Base-by-base conservation (phyloP, 2,329 filamentous ascomycete genomes). In the Alternaria arborescens region DNA sequence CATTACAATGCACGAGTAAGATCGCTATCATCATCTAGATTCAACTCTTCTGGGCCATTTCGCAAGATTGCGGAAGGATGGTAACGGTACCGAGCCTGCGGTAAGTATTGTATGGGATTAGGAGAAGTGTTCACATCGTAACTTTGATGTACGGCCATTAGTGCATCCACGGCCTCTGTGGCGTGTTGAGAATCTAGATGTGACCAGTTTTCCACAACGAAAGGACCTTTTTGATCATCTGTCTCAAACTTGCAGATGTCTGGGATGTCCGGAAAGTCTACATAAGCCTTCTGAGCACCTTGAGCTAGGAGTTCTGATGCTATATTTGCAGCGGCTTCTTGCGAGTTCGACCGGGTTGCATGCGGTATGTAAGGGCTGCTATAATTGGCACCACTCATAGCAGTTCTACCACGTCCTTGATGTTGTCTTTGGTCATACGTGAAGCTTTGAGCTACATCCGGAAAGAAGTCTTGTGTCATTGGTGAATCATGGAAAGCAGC, bases 141-240 rank as follows among this genome's bases (percentile, higher is more conserved):
- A 3, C 20, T 52, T 32, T 56, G 52, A 38, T 60, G 44, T 10
- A 52, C 52, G 11, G 46, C 58, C 41, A 60, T 42, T 7, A 51
- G 41, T 34, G 40, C 46, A 30, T 60, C 52, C 14, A 56, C 34
- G n/a, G 52, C 22, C 46, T 51, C 42, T 24, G 43, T 38, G 10
- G 16, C 32, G 16, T 16, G 18, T 8, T 52, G 50, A 10, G 34
- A 7, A 41, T 52, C 11, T 11, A 30, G 16, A 11, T 40, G n/a
- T 8, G 20, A 11, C 42, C 44, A 46, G 22, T 20, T 34, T 1
- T n/a, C 36, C 1, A 54, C 14, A 22, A 16, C 20, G 26, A 47
- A 40, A 6, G 36, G 8, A 20, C 8, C 18, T 4, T 38, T 3
- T 26, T 12, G 22, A 28, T 12, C 40, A 8, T 28, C 32, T 20